phyloP scores from a whole-genome alignment of 768 basidiomycete species.

The Solioccasus polychromus region DNA sequence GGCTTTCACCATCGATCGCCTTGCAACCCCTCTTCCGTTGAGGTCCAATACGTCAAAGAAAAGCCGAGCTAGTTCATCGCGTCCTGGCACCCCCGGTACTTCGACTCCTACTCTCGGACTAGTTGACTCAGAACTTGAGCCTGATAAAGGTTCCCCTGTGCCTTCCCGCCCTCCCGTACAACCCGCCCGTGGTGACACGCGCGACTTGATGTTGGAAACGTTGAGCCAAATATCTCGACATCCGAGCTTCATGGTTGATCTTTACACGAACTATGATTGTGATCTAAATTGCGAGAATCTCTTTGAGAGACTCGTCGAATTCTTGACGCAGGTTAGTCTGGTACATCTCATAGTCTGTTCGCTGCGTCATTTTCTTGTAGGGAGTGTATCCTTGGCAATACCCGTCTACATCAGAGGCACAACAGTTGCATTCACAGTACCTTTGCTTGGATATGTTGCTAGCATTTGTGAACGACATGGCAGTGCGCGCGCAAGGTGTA shows the following conservation, averaged over 20 bases:
- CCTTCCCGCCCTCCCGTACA: slow-evolving; percentile 60
- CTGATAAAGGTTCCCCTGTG: slow-evolving; percentile 47
- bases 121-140: slow-evolving; percentile 37
- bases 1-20: slow-evolving; percentile 88
- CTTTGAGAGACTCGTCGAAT: slow-evolving; percentile 85
- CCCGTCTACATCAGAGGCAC: slow-evolving; percentile 54
- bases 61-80: slow-evolving; percentile 41
- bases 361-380: slow-evolving; percentile 36
- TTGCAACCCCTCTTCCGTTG: slow-evolving; percentile 55
- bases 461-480: slow-evolving; percentile 86
- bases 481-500: slow-evolving; percentile 55
- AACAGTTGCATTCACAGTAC: slow-evolving; percentile 77
- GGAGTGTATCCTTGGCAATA: slow-evolving; percentile 75
- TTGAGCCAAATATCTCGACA: slow-evolving; percentile 77
- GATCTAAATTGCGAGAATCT: slow-evolving; percentile 96
- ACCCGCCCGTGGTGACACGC: slow-evolving; percentile 82
- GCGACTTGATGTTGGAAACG: slow-evolving; percentile 88
- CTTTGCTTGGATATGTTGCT: slow-evolving; percentile 86
- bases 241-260: slow-evolving; percentile 91
- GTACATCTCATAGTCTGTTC: background rate
- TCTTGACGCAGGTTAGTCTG: slow-evolving; percentile 73
- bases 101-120: slow-evolving; percentile 42
- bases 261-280: slow-evolving; percentile 96
- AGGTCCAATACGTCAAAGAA: slow-evolving; percentile 33
- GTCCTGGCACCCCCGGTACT: slow-evolving; percentile 49